A percentile compares a stretch with the other conserved stretches of the same genome.
Conservation (phyloP, 2,329 filamentous ascomycete species). For the Diaporthe capsici region DNA sequence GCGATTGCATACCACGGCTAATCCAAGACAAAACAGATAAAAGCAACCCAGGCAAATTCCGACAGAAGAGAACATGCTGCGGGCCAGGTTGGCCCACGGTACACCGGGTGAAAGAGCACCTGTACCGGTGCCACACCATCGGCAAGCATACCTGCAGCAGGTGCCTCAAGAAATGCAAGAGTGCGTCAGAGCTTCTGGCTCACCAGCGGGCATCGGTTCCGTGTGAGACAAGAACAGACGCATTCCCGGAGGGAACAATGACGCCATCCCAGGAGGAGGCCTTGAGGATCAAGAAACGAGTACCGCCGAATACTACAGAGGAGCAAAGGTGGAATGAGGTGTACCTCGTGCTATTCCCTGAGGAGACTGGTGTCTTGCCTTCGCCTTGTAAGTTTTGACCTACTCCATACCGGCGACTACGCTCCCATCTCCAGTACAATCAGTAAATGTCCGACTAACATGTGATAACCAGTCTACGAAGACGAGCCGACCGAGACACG, state of each 20-base stretch:
- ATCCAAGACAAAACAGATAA: slow-evolving; percentile 29
- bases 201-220: slow-evolving; percentile 40
- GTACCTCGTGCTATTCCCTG: slow-evolving; percentile 40
- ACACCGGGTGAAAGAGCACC: slow-evolving; percentile 42
- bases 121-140: slow-evolving; percentile 43
- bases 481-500: slow-evolving; percentile 28
- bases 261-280: slow-evolving; percentile 41
- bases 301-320: slow-evolving; percentile 41
- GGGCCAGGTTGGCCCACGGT: slow-evolving; percentile 43
- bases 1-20: neutral
- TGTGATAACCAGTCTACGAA: slow-evolving; percentile 34
- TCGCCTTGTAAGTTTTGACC: slow-evolving; percentile 39
- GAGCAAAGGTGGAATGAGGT: slow-evolving; percentile 42
- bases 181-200: slow-evolving; percentile 39
- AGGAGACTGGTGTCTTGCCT: slow-evolving; percentile 30
- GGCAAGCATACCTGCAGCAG: slow-evolving; percentile 43
- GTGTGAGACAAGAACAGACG: slow-evolving; percentile 40
- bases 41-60: slow-evolving; percentile 41
- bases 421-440: neutral
- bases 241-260: slow-evolving; percentile 42
- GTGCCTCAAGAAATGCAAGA: slow-evolving; percentile 41
- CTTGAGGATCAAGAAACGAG: slow-evolving; percentile 40
- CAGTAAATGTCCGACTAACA: neutral
- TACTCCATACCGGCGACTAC: too few relatives aligned
- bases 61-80: slow-evolving; percentile 42